A percentile compares a stretch with the other conserved stretches of the same genome.
phyloP scores from a whole-genome alignment of 306 rosid genomes.

The Benincasa hispida region DNA sequence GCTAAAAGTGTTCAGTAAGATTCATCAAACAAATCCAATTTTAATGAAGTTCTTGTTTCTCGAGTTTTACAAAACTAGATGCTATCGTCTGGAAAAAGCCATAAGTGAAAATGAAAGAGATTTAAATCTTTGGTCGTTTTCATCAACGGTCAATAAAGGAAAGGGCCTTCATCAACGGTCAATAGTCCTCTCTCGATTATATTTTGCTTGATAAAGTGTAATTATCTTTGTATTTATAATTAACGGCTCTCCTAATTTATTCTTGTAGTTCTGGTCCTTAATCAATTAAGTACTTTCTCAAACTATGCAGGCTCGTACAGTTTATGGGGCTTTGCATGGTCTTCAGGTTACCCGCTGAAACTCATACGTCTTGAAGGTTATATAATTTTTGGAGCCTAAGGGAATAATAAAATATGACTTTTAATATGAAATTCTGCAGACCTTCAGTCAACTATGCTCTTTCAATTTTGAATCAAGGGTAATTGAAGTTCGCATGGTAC shows the following conservation, averaged over 20 bases:
- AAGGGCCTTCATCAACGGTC: not conserved
- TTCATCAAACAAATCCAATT: not conserved
- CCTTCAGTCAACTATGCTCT: conserved; percentile 29
- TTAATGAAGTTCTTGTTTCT: not conserved
- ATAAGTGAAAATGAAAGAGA: not conserved
- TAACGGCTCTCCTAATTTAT: not conserved
- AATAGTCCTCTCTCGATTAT: not conserved
- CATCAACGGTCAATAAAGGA: not conserved
- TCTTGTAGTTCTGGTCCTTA: not conserved
- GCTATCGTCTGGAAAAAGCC: not conserved
- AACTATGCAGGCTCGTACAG: conserved; percentile 28
- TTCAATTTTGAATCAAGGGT: conserved; percentile 15
- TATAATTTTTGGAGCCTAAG: not conserved
- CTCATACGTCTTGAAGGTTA: not conserved
- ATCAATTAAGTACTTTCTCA: not conserved
- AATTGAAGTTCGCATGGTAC: conserved; percentile 20
- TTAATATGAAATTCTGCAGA: conserved; percentile 14
- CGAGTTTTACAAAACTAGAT: not conserved
- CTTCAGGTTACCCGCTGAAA: conserved; percentile 18
- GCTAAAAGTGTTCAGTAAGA: not conserved
- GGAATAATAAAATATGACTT: not conserved
- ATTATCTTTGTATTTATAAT: too few relatives aligned
- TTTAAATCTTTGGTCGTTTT: not conserved
- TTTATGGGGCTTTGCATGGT: conserved; percentile 34
- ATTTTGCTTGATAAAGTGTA: not conserved